Base-by-base conservation (phyloP, 768 basidiomycete genomes). In the Lactifluus pinguis region DNA sequence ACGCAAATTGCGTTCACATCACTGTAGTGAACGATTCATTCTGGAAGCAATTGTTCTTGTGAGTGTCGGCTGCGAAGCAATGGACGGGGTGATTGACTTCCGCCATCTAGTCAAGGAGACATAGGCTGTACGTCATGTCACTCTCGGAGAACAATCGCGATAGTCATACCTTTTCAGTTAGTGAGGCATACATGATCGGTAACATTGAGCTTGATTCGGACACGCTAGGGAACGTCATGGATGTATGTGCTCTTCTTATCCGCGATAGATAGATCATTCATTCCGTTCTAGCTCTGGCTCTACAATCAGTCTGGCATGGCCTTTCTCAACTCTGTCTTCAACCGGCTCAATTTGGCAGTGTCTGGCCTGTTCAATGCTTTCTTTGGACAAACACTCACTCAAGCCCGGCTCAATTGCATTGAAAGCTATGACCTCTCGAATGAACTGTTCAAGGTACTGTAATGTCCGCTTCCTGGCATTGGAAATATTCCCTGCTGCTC, bases 381-480 rank as follows among this genome's bases (percentile, higher is more conserved):
- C 70, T 76, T 87, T 45, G 87, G 88, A 13, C 88, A 90, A 69
- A 86, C 86, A 4, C 81, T 77, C 49, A 80, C 83, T 1, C 83
- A 85, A 68, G 85, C 88, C 15, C 82, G 86, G 19, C 77, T 89
- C 25, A 90, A 90, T 67, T 87, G 81, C 15, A 86, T 69, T 54
- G 87, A 90, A 2, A 92, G 90, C 71, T 95, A 95, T 68, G 93
- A 95, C 72, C 89, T 92, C 68, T 92, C 90, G 19, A 95, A 95
- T 68, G 85, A 86, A 63, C 79, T 94, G 61, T 95, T 94, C 77
- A 84, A 89, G 78, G 83, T 47, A 47, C 36, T 38, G 11, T n/a
- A n/a, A n/a, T n/a, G n/a, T 80, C 65, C 47, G 48, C 36, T 34
- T 44, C 32, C 55, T 34, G 32, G 19, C 14, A 30, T 70, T 1